Conservation (phyloP, 441 rosid species). For the Pelargonium exstipulatum region DNA sequence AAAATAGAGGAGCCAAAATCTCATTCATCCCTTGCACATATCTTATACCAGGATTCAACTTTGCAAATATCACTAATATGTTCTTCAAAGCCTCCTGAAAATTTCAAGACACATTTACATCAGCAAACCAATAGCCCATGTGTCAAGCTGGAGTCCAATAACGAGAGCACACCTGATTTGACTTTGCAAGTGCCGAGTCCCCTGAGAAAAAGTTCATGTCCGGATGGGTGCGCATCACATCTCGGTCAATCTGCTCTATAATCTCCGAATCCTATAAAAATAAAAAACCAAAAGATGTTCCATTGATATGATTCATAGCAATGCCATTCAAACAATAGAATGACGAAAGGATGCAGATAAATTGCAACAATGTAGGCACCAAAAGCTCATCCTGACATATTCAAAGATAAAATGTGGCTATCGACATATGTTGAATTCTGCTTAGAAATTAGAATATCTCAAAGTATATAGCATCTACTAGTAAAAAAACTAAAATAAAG, state of each 20-base stretch:
- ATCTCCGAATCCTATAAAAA: conserved; percentile 65
- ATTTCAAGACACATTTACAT: conserved; percentile 22
- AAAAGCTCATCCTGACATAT: background rate
- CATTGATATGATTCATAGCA: conserved; percentile 12
- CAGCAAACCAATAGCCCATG: conserved; percentile 20
- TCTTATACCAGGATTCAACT: conserved; percentile 94
- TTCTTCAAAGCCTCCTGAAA: conserved; percentile 79
- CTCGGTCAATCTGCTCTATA: conserved; percentile 89
- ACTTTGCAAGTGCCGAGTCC: conserved; percentile 60
- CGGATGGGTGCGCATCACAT: conserved; percentile 96
- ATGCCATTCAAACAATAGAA: background rate
- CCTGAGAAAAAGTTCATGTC: conserved; percentile 88
- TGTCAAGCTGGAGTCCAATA: conserved; percentile 16
- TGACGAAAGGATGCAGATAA: background rate
- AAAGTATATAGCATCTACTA: background rate
- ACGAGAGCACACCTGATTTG: conserved; percentile 62
- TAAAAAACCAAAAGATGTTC: conserved; percentile 17
- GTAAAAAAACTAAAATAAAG: background rate
- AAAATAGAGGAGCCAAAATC: conserved; percentile 79
- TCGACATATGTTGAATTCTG: background rate
- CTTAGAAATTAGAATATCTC: background rate
- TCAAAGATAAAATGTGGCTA: background rate
- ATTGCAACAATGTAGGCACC: background rate
- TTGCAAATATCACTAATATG: conserved; percentile 76
- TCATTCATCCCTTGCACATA: conserved; percentile 99